Evolutionary conservation across 2,329 filamentous ascomycete genomes (phyloP), one percentile per base, ranked within the genome.

Genomic region (Diplocarpon rosae): DNA sequence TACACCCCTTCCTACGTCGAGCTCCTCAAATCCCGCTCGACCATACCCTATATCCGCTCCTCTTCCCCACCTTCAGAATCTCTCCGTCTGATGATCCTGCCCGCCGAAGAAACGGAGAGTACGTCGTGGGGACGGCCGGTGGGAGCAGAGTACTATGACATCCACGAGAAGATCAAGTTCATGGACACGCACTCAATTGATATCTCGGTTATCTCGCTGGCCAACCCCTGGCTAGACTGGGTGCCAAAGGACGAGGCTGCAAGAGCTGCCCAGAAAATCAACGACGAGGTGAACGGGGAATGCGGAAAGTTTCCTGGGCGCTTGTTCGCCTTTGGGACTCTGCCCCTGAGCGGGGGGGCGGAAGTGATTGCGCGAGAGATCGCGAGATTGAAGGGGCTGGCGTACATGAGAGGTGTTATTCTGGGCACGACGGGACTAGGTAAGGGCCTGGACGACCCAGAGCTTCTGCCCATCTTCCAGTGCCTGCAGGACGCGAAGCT

Each of bases 191-290:
- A 95, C 65, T 69, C 69, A 42, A 95, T 95, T 61, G 75, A 83
- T 63, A 78, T 83, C 52, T 92, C 85, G 1, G 84, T 95, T 40
- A 78, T 95, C 51, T 92, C 85, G 0, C 77, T 95, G 16, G 89
- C 89, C 12, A 95, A 95, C 59, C 89, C 89, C 0, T 95, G 89
- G 89, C 73, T 95, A 2, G 89, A 95, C 64, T 95, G 94, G 60
- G 66, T 95, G 0, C 61, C 69, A 9, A 60, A 76, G 0, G 62
- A 68, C 3, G 75, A 81, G 52, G 83, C 85, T 0, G 75, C 73
- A 1, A 61, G 65, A 27, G 78, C 80, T 39, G 86, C 86, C 1
- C 59, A 66, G 42, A 69, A 69, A 1, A 80, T 94, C 62, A 95
- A 95, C 62, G 69, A 80, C 53, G 85, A 90, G 52, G 80, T 95